Conservation (phyloP, 2,329 filamentous ascomycete species). For the Dactylella cylindrospora region DNA sequence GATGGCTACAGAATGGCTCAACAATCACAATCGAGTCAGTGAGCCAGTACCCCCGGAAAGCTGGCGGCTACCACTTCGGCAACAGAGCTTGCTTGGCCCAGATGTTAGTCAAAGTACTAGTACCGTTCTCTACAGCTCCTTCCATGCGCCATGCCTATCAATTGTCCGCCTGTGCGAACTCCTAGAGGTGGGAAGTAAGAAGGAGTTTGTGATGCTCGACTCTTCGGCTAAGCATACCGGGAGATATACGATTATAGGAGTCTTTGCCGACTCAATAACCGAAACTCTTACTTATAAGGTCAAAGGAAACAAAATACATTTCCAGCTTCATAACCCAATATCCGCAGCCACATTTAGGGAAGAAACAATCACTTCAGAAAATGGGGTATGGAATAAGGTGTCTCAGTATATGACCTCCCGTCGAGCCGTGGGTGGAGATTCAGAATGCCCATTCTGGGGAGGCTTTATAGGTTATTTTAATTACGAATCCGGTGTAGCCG, state of each 20-base stretch:
- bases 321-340: background rate
- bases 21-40: conserved; percentile 38
- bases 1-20: conserved; percentile 65
- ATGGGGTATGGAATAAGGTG: conserved; percentile 53
- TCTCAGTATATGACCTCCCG: conserved; percentile 52
- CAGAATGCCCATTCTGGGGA: conserved; percentile 68
- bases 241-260: conserved; percentile 70
- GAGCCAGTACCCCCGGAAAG: conserved; percentile 45
- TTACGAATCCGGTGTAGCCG: conserved; percentile 76
- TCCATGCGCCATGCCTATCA: conserved; percentile 35
- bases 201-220: conserved; percentile 48
- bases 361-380: conserved; percentile 8
- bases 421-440: conserved; percentile 50
- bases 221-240: conserved; percentile 56
- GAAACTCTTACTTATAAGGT: conserved; percentile 62
- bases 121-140: conserved; percentile 1
- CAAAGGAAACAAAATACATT: conserved; percentile 51
- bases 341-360: background rate
- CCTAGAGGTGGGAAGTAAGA: conserved; percentile 41
- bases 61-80: conserved; percentile 44
- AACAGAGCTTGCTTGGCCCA: conserved; percentile 42
- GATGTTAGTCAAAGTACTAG: background rate
- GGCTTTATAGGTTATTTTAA: conserved; percentile 82
- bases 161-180: conserved; percentile 46
- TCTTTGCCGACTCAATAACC: conserved; percentile 63